Evolutionary conservation across 257 asterid genomes (phyloP), one percentile per base, ranked within the genome.

Genomic region (Solanum sejunctum): DNA sequence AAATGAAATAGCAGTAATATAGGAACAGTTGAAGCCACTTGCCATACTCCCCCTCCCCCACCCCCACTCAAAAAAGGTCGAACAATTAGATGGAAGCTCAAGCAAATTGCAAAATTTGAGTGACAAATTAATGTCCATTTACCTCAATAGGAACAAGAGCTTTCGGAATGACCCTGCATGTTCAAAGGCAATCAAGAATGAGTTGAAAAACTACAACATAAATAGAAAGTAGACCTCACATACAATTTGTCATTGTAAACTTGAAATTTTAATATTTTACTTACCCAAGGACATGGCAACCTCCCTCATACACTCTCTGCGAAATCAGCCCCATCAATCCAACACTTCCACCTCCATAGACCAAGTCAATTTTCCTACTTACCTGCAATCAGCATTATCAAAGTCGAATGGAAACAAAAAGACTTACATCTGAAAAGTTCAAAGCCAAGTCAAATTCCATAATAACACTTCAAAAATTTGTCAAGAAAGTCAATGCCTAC

Each of bases 91-190:
- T 60, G 17, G 52, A 1, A 81, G 55, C 73, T 56, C 41, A 60
- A 81, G 21, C 55, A 82, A 60, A 82, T 28, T 43, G 21, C 41
- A 60, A 41, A 82, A 41, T 18, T 60, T 58, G 54, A 26, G 55
- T 43, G 13, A 26, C 61, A 77, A 77, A 15, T 51, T 49, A 49
- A 77, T 77, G n/a, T 57, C 39, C 58, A 23, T 32, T 49, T 95
- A 97, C 99, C 99, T 97, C 99, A 84, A 93, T 84, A 73, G 98
- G 99, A 82, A 95, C 95, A 21, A 97, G 94, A 90, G 99, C 98
- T 89, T 88, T 92, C 3, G 99, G 99, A 77, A 97, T 97, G 83
- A 97, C 97, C 90, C 99, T 97, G 99, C 97, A 93, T 36, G 67
- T 67, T 45, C 85, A 88, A 63, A 83, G 82, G 82, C 85, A 80